These are phyloP conservation scores for Sporothrix variecibatus DNA, from an alignment of 2,329 filamentous ascomycete genomes.

Conservation along the genomic window DNA sequence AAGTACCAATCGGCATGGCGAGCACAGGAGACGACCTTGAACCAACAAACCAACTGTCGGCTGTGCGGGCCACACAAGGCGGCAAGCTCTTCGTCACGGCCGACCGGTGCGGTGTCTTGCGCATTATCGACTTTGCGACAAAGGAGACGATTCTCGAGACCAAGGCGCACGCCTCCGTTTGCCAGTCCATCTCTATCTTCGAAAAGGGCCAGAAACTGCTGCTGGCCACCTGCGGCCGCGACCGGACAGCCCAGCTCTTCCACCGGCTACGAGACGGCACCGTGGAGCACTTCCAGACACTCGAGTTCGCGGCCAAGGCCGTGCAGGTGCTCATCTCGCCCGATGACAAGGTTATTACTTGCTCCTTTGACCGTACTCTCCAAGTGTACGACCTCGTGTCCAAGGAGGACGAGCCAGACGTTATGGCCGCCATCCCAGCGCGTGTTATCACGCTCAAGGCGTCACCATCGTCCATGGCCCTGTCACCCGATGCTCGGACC, in stretches of 20 bases:
- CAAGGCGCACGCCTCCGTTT: slow-evolving; percentile 84
- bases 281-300: slow-evolving; percentile 83
- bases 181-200: slow-evolving; percentile 76
- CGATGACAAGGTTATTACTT: slow-evolving; percentile 76
- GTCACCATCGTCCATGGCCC: slow-evolving; percentile 80
- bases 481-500: slow-evolving; percentile 62
- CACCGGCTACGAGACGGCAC: slow-evolving; percentile 55
- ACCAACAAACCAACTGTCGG: slow-evolving; percentile 59
- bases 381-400: slow-evolving; percentile 78
- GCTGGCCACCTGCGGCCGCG: slow-evolving; percentile 80
- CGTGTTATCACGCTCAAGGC: slow-evolving; percentile 81
- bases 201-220: slow-evolving; percentile 63
- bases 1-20: slow-evolving; percentile 68
- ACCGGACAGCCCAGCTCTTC: slow-evolving; percentile 94
- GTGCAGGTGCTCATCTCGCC: slow-evolving; percentile 72
- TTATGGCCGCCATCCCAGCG: slow-evolving; percentile 74
- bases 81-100: slow-evolving; percentile 74
- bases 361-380: slow-evolving; percentile 83
- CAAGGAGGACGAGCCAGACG: slow-evolving; percentile 63
- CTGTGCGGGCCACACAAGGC: slow-evolving; percentile 60
- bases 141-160: slow-evolving; percentile 67
- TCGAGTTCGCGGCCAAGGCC: slow-evolving; percentile 90
- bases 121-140: slow-evolving; percentile 64
- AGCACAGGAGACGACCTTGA: slow-evolving; percentile 54
- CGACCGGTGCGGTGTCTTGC: slow-evolving; percentile 82